Evolutionary conservation across 2,329 filamentous ascomycete genomes (phyloP), one percentile per base, ranked within the genome.

Genomic region (Arthrinium phaeospermum): DNA sequence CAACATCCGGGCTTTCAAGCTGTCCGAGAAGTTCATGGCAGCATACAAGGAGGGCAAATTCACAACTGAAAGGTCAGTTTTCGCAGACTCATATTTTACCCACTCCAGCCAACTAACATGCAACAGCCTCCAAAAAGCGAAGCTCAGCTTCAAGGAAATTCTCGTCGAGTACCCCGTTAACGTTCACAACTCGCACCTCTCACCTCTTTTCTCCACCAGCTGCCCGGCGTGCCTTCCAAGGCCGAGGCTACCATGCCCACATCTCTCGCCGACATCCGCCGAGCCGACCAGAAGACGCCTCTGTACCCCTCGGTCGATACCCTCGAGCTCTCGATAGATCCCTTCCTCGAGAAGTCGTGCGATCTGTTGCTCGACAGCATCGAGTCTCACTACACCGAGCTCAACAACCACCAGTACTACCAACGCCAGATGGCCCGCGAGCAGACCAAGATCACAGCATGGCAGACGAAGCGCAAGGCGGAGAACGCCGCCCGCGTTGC

Each of bases 351-450:
- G 89, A 98, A 98, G 90, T 98, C 96, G 70, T 98, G 95, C 86
- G 96, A 99, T 81, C 91, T 98, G 77, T 91, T 99, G 72, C 91
- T 98, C 75, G 96, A 99, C 81, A 95, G 93, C 87, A 98, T 99
- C 82, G 96, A 99, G 88, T 93, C 93, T 71, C 96, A 99, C 88
- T 96, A 98, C 86, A 98, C 95, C 73, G 96, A 99, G 85, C 93
- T 97, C 82, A 98, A 98, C 91, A 99, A 99, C 90, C 96, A 97
- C 87, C 95, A 98, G 84, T 91, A 90, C 89, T 98, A 98, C 88
- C 95, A 98, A 86, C 91, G 96, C 80, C 95, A 97, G 81, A 89
- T 98, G 72, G 93, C 92, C 71, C 94, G 96, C 78, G 96, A 99
- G 87, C 96, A 99, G 86, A 86, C 93, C 79, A 99, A 98, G 90